A percentile compares a stretch with the other conserved stretches of the same genome.
Evolutionary conservation across 2,329 filamentous ascomycete species (phyloP).

Genomic region (Monilinia fructigena): DNA sequence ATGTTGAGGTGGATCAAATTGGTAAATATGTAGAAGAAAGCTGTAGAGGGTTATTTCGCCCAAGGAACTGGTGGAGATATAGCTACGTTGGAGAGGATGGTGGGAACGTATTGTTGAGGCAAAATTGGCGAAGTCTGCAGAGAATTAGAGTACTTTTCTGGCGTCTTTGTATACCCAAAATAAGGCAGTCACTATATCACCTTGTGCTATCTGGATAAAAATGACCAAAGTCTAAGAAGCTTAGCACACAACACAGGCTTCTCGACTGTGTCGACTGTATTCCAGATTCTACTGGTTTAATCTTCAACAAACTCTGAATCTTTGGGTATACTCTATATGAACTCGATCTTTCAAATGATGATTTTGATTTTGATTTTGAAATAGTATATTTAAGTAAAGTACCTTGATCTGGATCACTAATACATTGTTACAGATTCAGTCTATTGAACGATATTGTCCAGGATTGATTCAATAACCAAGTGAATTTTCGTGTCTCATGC

Average conservation of each 20-base stretch:
- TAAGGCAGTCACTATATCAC: neutral
- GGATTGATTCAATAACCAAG: too few species aligned
- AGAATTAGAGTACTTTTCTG: neutral
- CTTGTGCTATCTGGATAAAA: neutral
- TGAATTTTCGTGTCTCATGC: too few species aligned
- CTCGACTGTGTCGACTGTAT: neutral
- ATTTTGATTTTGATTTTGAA: neutral
- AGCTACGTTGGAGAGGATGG: conserved; percentile 67
- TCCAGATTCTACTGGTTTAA: too few species aligned
- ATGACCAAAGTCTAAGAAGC: neutral
- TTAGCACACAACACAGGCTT: neutral
- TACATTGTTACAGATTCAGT: too few species aligned
- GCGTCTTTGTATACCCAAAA: neutral
- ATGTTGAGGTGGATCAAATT: conserved; percentile 47
- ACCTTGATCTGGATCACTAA: too few species aligned
- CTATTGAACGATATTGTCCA: too few species aligned
- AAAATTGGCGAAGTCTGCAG: conserved; percentile 46
- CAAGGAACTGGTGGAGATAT: conserved; percentile 51
- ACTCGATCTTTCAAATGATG: neutral
- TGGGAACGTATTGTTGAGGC: conserved; percentile 71
- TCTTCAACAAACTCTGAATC: neutral
- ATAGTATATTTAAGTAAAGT: too few species aligned
- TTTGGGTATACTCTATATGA: neutral
- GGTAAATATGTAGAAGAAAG: conserved; percentile 90
- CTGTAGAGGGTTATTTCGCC: conserved; percentile 77